A percentile compares a stretch with the other conserved stretches of the same genome.
These are phyloP conservation scores for Rhizophagus prolifer DNA, from an alignment of 192 early-diverging fungal species.

Conservation along the genomic window DNA sequence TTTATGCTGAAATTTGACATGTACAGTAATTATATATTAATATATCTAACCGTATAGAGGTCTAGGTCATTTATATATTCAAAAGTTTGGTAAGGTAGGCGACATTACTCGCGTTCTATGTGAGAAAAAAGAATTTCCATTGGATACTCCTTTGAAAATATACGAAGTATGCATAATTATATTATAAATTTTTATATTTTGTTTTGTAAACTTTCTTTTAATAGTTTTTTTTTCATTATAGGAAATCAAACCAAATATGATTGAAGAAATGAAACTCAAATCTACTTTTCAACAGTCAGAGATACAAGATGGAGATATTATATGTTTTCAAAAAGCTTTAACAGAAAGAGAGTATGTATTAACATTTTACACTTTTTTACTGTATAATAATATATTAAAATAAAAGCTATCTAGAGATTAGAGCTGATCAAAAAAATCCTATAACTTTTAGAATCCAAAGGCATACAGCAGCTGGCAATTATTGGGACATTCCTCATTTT, in stretches of 20 bases:
- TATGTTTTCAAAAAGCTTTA: slow-evolving; percentile 72
- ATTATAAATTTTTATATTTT: neutral
- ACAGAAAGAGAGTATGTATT: slow-evolving; percentile 48
- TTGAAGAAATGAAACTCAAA: slow-evolving; percentile 71
- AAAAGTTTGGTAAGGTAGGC: slow-evolving; percentile 50
- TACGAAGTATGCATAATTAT: slow-evolving; percentile 53
- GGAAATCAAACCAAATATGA: slow-evolving; percentile 93
- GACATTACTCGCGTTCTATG: slow-evolving; percentile 60
- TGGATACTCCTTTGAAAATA: slow-evolving; percentile 57
- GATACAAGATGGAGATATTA: slow-evolving; percentile 93
- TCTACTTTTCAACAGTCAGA: slow-evolving; percentile 72
- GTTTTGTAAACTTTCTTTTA: neutral
- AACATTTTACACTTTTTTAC: no score
- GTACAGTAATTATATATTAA: neutral
- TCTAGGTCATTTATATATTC: slow-evolving; percentile 54
- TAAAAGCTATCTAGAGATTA: no score
- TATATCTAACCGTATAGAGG: slow-evolving; percentile 38
- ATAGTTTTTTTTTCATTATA: slow-evolving; percentile 28
- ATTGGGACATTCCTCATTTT: no score
- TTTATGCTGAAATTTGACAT: neutral
- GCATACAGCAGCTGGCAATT: no score
- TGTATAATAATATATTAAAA: no score
- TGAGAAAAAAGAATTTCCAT: slow-evolving; percentile 53
- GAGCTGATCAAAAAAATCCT: no score
- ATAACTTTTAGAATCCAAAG: no score